These are phyloP conservation scores for Peziza echinospora DNA, from an alignment of 495 filamentous ascomycete species.

Conservation along the genomic window DNA sequence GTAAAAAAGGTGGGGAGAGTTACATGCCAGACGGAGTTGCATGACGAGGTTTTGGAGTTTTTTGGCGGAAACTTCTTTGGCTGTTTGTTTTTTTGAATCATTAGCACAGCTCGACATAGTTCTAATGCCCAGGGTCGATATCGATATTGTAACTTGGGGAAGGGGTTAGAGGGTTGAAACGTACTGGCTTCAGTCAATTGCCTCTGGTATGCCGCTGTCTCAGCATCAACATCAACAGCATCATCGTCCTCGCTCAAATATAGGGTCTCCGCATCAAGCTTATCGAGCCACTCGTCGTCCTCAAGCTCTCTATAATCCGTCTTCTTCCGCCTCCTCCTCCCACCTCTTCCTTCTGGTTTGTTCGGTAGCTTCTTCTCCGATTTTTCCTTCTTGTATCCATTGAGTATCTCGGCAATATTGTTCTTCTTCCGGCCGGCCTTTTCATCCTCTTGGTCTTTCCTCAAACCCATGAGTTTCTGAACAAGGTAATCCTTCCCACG, in stretches of 20 bases:
- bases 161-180: background rate
- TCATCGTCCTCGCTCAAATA: too few relatives aligned
- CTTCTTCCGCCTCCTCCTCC: background rate
- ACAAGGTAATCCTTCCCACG: conserved; percentile 56
- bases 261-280: background rate
- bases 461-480: conserved; percentile 20
- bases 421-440: background rate
- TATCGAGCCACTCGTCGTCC: conserved; percentile 2
- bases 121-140: too few relatives aligned
- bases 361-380: background rate
- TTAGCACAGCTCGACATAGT: too few relatives aligned
- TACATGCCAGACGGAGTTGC: conserved; percentile 81
- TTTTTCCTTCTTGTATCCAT: background rate
- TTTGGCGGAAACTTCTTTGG: conserved; percentile 67
- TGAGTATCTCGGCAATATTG: background rate
- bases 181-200: too few relatives aligned
- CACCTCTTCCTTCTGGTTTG: background rate
- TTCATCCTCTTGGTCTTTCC: conserved; percentile 22
- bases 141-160: too few relatives aligned
- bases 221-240: too few relatives aligned
- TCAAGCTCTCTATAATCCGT: background rate
- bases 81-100: conserved; percentile 19
- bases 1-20: conserved; percentile 90
- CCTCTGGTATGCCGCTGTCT: too few relatives aligned
- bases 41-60: conserved; percentile 88